Percentiles rank a stretch among this genome's conserved stretches.
Conservation (phyloP, 1,139 yeast species). For the Pichia sp. region DNA sequence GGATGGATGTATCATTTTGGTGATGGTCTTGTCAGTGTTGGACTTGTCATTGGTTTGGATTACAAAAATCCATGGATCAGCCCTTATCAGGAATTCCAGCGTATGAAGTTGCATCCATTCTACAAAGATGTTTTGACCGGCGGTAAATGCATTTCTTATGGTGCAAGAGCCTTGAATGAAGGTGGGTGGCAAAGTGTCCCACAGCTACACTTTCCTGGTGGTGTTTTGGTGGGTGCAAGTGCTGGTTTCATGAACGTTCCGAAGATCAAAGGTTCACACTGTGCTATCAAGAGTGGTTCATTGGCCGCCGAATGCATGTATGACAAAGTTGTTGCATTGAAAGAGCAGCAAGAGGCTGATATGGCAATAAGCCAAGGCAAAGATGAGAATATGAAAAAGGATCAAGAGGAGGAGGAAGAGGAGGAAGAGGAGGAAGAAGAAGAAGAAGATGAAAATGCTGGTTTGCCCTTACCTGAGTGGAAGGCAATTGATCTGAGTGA, state of each 20-base stretch:
- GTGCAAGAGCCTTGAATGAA: conserved; percentile 92
- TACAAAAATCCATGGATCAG: conserved; percentile 90
- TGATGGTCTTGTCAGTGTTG: conserved; percentile 83
- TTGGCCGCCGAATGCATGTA: conserved; percentile 86
- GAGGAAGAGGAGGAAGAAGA: conserved; percentile 42
- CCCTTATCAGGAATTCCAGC: conserved; percentile 94
- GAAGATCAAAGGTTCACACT: conserved; percentile 95
- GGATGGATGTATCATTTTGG: conserved; percentile 98
- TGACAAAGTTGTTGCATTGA: conserved; percentile 44
- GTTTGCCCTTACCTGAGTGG: conserved; percentile 32
- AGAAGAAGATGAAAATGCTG: conserved; percentile 37
- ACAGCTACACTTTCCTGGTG: conserved; percentile 87
- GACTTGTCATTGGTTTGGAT: conserved; percentile 87
- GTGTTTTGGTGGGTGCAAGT: conserved; percentile 86
- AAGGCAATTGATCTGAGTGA: conserved; percentile 47
- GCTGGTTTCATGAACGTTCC: conserved; percentile 98
- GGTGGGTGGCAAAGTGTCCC: conserved; percentile 95
- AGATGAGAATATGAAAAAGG: conserved; percentile 27
- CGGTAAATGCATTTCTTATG: conserved; percentile 90
- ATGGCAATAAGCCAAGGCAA: conserved; percentile 38
- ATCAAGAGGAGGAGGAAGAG: conserved; percentile 32
- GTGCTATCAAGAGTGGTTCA: conserved; percentile 94
- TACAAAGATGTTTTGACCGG: conserved; percentile 73
- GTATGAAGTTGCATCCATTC: conserved; percentile 86
- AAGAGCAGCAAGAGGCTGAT: conserved; percentile 38